Evolutionary conservation across 2,329 filamentous ascomycete genomes (phyloP).

Genomic region (Diaporthe ilicicola): DNA sequence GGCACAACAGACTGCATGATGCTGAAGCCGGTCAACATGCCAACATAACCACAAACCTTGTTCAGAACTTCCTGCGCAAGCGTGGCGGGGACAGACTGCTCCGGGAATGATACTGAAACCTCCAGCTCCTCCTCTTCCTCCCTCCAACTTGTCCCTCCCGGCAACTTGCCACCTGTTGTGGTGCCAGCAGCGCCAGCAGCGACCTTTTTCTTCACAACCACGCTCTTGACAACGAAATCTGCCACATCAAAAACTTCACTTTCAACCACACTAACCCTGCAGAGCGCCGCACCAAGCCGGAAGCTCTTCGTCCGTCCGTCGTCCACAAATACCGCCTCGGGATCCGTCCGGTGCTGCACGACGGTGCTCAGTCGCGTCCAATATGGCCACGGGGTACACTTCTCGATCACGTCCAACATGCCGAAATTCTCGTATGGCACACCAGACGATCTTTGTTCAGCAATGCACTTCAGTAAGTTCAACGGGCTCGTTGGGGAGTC

Average conservation of each 20-base stretch:
- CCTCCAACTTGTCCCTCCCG: constrained; percentile 29
- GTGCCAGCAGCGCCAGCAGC: neutral
- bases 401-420: constrained; percentile 58
- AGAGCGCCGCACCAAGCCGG: constrained; percentile 54
- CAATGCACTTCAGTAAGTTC: constrained; percentile 57
- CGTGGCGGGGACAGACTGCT: constrained; percentile 49
- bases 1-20: constrained; percentile 57
- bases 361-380: constrained; percentile 64
- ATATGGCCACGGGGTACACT: constrained; percentile 62
- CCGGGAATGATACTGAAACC: constrained; percentile 56
- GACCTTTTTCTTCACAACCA: constrained; percentile 32
- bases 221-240: constrained; percentile 56
- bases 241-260: constrained; percentile 51
- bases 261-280: constrained; percentile 53
- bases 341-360: constrained; percentile 58
- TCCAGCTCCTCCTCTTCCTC: constrained; percentile 48
- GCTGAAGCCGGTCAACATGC: constrained; percentile 55
- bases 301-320: constrained; percentile 48
- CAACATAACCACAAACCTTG: constrained; percentile 55
- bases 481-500: constrained; percentile 54
- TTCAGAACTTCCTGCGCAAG: constrained; percentile 56
- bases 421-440: constrained; percentile 61
- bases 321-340: constrained; percentile 43
- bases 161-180: neutral
- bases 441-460: constrained; percentile 56